phyloP scores from a whole-genome alignment of 306 rosid genomes.

The Begonia masoniana region DNA sequence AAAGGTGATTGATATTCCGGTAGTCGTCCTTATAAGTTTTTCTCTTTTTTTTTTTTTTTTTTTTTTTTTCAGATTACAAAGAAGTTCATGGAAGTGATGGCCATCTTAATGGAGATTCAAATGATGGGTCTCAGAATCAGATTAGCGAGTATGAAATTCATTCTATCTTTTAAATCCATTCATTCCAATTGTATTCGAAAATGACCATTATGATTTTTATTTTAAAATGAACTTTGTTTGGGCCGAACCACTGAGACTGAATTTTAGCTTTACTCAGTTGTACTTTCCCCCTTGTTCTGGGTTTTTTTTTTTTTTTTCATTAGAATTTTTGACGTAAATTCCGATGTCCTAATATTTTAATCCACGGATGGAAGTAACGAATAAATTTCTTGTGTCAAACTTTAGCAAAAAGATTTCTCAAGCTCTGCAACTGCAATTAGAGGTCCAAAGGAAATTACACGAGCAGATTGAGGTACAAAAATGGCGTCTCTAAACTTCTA shows the following conservation, averaged over 20 bases:
- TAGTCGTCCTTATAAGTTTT: not conserved
- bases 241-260: not conserved
- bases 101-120: slow-evolving; percentile 36
- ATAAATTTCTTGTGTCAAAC: slow-evolving; percentile 13
- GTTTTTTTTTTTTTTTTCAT: too few relatives aligned
- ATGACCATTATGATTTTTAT: too few relatives aligned
- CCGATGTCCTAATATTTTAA: slow-evolving; percentile 12
- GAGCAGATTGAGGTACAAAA: slow-evolving; percentile 76
- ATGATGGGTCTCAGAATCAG: slow-evolving; percentile 32
- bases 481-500: not conserved
- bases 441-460: slow-evolving; percentile 60
- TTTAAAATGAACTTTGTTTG: too few relatives aligned
- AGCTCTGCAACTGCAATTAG: slow-evolving; percentile 81
- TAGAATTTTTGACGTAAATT: not conserved
- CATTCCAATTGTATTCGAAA: too few relatives aligned
- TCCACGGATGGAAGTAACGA: too few relatives aligned
- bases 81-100: slow-evolving; percentile 42
- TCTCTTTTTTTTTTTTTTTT: not conserved
- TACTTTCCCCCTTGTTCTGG: too few relatives aligned
- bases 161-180: too few relatives aligned
- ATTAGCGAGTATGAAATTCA: slow-evolving; percentile 41
- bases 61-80: slow-evolving; percentile 31
- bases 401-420: slow-evolving; percentile 47
- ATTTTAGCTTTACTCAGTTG: slow-evolving; percentile 4
- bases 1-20: not conserved